Base-by-base conservation (phyloP, 306 rosid genomes). In the Pyrus pyrifolia region DNA sequence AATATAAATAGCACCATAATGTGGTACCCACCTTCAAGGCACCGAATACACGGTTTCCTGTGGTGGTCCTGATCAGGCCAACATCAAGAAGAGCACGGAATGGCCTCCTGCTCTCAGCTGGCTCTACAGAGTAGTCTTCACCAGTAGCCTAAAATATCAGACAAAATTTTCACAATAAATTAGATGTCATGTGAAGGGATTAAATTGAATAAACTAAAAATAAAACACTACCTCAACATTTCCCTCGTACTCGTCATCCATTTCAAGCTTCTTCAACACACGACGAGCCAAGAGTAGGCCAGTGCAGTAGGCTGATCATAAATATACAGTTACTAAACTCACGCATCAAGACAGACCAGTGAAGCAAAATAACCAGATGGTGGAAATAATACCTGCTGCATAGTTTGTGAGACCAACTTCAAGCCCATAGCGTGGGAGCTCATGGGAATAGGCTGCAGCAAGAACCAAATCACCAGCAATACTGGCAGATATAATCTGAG, bases 391-490 rank as follows among this genome's bases (percentile, higher is more conserved):
- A 40, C 45, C 45, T 40, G 95, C 97, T 1, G 93, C 95, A 81
- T 91, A 91, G 67, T 91, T 89, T 52, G 95, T 88, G 53, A 89
- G 93, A 19, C 97, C 95, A 23, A 89, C 93, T 74, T 82, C 57
- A 30, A 89, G 89, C 19, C 97, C 97, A 77, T 69, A 91, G 27
- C 9, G 80, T 0, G 97, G 95, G 27, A 91, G 73, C 79, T 91
- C 97, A 57, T 89, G 93, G 0, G 95, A n/a, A 66, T 89, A 91
- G 21, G 95, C 93, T 0, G 91, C 82, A 71, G 90, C 95, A 59
- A 89, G 91, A 57, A 91, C 84, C 52, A 83, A 61, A 61, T 89
- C 95, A 60, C 97, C 95, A 52, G 89, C 81, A 80, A 91, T 91
- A 80, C 87, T 86, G 46, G 92, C 89, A 62, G 91, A 89, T 45